A percentile compares a stretch with the other conserved stretches of the same genome.
Evolutionary conservation across 2,329 filamentous ascomycete genomes (phyloP).

Genomic region (Aspergillus sp.): DNA sequence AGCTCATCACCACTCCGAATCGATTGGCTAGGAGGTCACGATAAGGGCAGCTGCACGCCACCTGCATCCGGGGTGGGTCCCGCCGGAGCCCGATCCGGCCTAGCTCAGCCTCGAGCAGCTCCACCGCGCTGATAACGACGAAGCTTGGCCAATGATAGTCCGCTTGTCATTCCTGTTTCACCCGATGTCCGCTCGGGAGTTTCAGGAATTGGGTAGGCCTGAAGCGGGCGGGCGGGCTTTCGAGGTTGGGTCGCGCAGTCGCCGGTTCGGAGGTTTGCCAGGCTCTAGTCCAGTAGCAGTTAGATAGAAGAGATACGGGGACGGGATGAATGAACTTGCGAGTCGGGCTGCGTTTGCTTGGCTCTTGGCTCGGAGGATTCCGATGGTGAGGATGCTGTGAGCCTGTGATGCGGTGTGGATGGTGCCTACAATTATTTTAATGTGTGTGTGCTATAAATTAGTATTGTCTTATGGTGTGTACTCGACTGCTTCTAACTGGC

Average conservation of each 20-base stretch:
- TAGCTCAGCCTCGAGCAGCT: slow-evolving; percentile 9
- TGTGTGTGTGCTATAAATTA: too few relatives aligned
- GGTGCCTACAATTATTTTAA: too few relatives aligned
- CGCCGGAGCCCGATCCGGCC: slow-evolving; percentile 6
- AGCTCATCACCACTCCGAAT: slow-evolving; percentile 18
- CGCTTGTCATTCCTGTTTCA: slow-evolving; percentile 10
- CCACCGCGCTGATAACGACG: slow-evolving; percentile 21
- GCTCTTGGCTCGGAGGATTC: neutral
- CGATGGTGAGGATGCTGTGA: neutral
- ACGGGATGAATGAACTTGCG: neutral
- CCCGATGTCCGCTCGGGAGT: slow-evolving; percentile 16
- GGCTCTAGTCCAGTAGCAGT: too few relatives aligned
- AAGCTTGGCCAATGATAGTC: slow-evolving; percentile 18
- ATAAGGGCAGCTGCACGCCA: slow-evolving; percentile 22
- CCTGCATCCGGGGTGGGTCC: slow-evolving; percentile 13
- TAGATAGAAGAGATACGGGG: too few relatives aligned
- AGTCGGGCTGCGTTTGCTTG: neutral
- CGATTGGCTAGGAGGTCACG: slow-evolving; percentile 22
- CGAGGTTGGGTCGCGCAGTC: neutral
- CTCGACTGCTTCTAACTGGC: too few relatives aligned
- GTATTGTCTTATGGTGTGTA: too few relatives aligned
- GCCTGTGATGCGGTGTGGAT: neutral
- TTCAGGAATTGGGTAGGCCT: neutral
- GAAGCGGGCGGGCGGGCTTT: neutral
- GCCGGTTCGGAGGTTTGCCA: too few relatives aligned